A percentile compares a stretch with the other conserved stretches of the same genome.
Evolutionary conservation across 2,329 filamentous ascomycete genomes (phyloP).

Genomic region (Cladosporium cucumerinum): DNA sequence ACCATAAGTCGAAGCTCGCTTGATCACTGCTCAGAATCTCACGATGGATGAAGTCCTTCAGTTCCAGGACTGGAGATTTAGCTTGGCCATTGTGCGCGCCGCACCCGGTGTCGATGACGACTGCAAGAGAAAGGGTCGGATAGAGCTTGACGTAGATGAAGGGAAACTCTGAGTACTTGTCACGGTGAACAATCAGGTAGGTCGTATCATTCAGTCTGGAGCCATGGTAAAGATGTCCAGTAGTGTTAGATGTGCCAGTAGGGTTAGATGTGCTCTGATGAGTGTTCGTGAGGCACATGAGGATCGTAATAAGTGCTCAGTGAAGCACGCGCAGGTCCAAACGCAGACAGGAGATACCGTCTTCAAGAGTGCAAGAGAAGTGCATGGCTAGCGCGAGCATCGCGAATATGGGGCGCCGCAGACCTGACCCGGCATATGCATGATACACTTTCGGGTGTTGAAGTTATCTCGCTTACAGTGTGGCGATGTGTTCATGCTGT

Average conservation of each 20-base stretch:
- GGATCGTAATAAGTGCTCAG: neutral
- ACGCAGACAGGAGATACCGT: neutral
- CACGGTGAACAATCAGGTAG: conserved; percentile 15
- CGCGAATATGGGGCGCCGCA: no score
- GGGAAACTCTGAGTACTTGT: conserved; percentile 17
- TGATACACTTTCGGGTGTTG: neutral
- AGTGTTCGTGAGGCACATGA: neutral
- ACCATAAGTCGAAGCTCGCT: conserved; percentile 9
- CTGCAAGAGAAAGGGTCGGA: neutral
- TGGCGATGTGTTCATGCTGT: neutral
- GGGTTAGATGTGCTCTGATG: neutral
- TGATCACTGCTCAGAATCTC: conserved; percentile 3
- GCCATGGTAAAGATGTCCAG: neutral
- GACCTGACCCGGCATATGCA: neutral
- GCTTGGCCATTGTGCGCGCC: conserved; percentile 4
- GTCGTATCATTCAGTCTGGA: conserved; percentile 12
- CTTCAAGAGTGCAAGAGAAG: no score
- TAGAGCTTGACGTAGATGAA: conserved; percentile 19
- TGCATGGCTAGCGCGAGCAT: no score
- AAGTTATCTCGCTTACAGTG: neutral
- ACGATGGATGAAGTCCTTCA: conserved; percentile 15
- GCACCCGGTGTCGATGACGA: conserved; percentile 18
- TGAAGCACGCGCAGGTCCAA: neutral
- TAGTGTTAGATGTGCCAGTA: no score
- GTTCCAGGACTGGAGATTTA: neutral